A percentile compares a stretch with the other conserved stretches of the same genome.
These are phyloP conservation scores for Tetracladium maxilliforme DNA, from an alignment of 2,329 filamentous ascomycete genomes.

Conservation along the genomic window DNA sequence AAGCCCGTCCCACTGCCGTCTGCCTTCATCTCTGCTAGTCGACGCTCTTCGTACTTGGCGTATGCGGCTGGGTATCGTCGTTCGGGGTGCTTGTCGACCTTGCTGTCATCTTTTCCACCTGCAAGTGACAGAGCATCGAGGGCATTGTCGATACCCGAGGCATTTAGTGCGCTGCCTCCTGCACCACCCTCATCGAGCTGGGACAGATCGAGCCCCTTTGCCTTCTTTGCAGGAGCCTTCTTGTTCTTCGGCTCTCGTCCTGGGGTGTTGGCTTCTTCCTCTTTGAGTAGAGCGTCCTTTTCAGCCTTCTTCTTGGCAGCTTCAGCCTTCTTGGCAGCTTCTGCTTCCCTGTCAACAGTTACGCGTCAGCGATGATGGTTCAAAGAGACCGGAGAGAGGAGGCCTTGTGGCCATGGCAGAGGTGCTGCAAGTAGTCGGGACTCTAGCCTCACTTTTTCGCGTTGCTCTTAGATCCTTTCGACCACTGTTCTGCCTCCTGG, in stretches of 20 bases:
- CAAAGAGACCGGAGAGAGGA: background rate
- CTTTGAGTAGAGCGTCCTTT: conserved; percentile 65
- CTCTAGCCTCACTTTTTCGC: conserved; percentile 62
- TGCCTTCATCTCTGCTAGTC: conserved; percentile 71
- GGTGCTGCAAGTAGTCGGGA: conserved; percentile 3
- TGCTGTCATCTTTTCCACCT: conserved; percentile 36
- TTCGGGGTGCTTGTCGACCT: conserved; percentile 83
- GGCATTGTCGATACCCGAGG: conserved; percentile 83
- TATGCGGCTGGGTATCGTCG: conserved; percentile 77
- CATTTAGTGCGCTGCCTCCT: conserved; percentile 47
- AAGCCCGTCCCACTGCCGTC: conserved; percentile 62
- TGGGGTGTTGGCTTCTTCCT: conserved; percentile 72
- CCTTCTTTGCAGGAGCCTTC: conserved; percentile 55
- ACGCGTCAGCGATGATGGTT: conserved; percentile 3
- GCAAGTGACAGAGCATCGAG: conserved; percentile 70
- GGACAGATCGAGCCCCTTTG: conserved; percentile 54
- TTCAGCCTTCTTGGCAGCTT: conserved; percentile 72
- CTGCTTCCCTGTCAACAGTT: conserved; percentile 51
- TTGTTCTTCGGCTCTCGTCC: conserved; percentile 52
- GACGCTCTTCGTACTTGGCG: conserved; percentile 64
- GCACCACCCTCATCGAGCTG: conserved; percentile 50
- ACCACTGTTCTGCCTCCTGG: conserved; percentile 65
- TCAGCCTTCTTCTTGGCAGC: conserved; percentile 83
- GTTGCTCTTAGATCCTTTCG: conserved; percentile 70
- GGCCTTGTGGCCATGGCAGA: conserved; percentile 1